Conservation (phyloP, 345 rosid species). For the Gossypium thurberi region DNA sequence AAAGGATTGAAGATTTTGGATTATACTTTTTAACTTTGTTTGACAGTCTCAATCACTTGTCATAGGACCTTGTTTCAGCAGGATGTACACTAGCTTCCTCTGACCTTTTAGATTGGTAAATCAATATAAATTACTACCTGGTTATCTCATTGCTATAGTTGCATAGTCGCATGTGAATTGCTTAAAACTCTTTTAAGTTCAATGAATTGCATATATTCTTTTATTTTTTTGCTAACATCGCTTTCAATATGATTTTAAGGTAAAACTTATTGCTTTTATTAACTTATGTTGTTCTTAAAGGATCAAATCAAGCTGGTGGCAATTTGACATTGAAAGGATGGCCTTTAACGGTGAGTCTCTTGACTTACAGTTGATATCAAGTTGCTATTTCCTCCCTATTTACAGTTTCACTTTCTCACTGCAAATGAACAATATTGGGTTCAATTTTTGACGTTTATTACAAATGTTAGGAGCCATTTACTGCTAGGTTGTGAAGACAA, state of each 20-base stretch:
- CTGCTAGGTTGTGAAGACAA: neutral
- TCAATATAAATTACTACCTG: neutral
- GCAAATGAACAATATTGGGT: neutral
- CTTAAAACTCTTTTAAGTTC: neutral
- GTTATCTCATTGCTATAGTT: neutral
- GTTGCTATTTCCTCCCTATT: neutral
- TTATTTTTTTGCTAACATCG: neutral
- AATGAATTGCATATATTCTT: neutral
- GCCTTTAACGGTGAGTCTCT: slow-evolving; percentile 52
- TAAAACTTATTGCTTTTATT: slow-evolving; percentile 2
- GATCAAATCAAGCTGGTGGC: slow-evolving; percentile 47
- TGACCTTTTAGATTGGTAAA: neutral
- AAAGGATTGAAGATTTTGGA: neutral
- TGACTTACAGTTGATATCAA: neutral
- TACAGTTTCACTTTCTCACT: neutral
- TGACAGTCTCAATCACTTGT: neutral
- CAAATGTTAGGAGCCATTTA: neutral
- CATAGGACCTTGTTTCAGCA: neutral
- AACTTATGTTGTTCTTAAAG: slow-evolving; percentile 21
- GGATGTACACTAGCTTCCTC: neutral
- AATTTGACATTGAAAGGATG: slow-evolving; percentile 60
- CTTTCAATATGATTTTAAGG: neutral
- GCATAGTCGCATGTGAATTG: neutral
- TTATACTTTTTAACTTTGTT: neutral
- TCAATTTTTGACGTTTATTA: neutral